Evolutionary conservation across 495 filamentous ascomycete genomes (phyloP).

Genomic region (Penicilliopsis zonata): DNA sequence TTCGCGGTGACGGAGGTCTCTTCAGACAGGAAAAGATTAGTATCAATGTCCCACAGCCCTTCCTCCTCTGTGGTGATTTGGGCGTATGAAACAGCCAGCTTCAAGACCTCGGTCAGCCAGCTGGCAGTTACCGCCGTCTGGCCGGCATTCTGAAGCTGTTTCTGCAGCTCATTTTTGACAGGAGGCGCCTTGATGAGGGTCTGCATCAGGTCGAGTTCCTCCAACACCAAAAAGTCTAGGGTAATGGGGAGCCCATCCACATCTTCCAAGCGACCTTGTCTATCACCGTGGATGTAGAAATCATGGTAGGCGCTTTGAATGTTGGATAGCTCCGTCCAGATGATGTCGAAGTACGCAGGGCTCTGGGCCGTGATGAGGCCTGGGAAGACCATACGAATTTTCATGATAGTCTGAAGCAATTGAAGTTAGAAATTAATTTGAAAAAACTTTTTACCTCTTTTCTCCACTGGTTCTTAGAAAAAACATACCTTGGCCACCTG

Average conservation of each 20-base stretch:
- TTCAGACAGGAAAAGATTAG: conserved; percentile 88
- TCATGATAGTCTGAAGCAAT: conserved; percentile 79
- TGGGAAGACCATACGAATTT: conserved; percentile 75
- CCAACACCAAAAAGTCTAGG: conserved; percentile 83
- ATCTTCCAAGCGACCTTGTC: conserved; percentile 81
- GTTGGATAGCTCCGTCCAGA: conserved; percentile 73
- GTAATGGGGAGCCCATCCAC: conserved; percentile 86
- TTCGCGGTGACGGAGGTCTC: conserved; percentile 94
- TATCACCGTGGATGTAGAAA: conserved; percentile 74
- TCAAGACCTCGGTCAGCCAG: conserved; percentile 77
- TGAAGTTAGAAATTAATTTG: conserved; percentile 4
- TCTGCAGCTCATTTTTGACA: conserved; percentile 73
- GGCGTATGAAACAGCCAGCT: conserved; percentile 71
- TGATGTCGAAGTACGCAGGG: conserved; percentile 63
- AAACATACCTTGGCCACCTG: conserved; percentile 65
- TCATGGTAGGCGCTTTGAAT: conserved; percentile 60
- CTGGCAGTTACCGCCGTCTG: conserved; percentile 38
- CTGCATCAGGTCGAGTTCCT: conserved; percentile 89
- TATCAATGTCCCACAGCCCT: conserved; percentile 89
- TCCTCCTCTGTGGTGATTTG: conserved; percentile 90
- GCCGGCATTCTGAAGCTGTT: conserved; percentile 51
- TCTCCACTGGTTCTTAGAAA: too few relatives aligned
- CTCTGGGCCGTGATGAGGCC: conserved; percentile 70
- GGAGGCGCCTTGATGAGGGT: conserved; percentile 70
- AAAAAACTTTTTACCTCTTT: conserved; percentile 1